Conservation (phyloP, 2,329 filamentous ascomycete genomes). For the Microdochium paspali region DNA sequence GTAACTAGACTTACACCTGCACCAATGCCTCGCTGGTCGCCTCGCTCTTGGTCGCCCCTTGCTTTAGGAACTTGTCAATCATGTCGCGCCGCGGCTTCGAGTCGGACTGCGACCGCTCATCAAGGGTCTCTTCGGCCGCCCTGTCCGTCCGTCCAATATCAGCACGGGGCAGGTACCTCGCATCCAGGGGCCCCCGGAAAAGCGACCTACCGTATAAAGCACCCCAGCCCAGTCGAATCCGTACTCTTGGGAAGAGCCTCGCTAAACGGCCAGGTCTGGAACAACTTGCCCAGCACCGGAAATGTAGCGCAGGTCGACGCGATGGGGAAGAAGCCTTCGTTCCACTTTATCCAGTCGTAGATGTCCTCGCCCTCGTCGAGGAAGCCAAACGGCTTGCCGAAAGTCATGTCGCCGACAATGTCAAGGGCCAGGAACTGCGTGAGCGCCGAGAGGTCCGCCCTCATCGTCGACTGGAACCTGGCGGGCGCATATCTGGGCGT, state of each 20-base stretch:
- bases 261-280: slow-evolving; percentile 8
- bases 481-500: slow-evolving; percentile 1
- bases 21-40: slow-evolving; percentile 7
- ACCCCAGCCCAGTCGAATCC: slow-evolving; percentile 5
- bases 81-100: slow-evolving; percentile 5
- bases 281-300: slow-evolving; percentile 5
- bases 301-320: slow-evolving; percentile 6
- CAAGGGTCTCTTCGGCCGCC: slow-evolving; percentile 6
- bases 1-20: slow-evolving; percentile 6
- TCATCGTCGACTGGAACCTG: slow-evolving; percentile 2
- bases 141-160: too few species aligned
- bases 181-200: too few species aligned
- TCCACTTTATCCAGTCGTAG: slow-evolving; percentile 11
- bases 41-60: slow-evolving; percentile 5
- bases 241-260: slow-evolving; percentile 6
- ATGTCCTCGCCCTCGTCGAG: slow-evolving; percentile 20
- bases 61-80: slow-evolving; percentile 5
- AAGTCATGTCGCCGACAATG: slow-evolving; percentile 22
- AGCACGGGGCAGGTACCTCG: too few species aligned
- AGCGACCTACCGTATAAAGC: slow-evolving; percentile 5
- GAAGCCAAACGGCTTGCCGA: slow-evolving; percentile 22
- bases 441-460: slow-evolving; percentile 26
- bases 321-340: slow-evolving; percentile 8
- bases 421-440: slow-evolving; percentile 28
- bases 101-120: slow-evolving; percentile 4